phyloP scores from a whole-genome alignment of 352 stramenopile genomes.

The Phytophthora pinifolia region DNA sequence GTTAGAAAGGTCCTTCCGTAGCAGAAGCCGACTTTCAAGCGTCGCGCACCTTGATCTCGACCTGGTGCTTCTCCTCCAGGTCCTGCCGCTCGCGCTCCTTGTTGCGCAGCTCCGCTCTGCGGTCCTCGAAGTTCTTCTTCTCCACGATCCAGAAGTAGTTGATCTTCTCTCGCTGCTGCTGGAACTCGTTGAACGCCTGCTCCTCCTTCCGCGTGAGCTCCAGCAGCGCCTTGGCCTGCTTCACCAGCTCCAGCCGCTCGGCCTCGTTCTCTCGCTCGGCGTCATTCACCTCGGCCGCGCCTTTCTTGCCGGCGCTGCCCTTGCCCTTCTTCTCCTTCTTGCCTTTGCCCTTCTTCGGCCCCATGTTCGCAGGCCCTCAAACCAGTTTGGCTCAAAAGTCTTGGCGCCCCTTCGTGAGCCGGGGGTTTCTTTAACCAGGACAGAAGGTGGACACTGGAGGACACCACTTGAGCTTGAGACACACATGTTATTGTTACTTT shows the following conservation, averaged over 20 bases:
- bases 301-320: constrained; percentile 52
- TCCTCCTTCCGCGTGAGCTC: constrained; percentile 90
- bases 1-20: not conserved
- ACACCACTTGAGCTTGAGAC: constrained; percentile 5
- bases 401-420: constrained; percentile 11
- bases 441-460: constrained; percentile 1
- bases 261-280: constrained; percentile 60
- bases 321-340: constrained; percentile 55
- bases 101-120: constrained; percentile 91
- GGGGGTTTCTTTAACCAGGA: constrained; percentile 6
- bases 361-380: constrained; percentile 29
- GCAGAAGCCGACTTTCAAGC: not conserved
- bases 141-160: constrained; percentile 98
- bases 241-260: constrained; percentile 71
- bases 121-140: constrained; percentile 96
- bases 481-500: too few relatives aligned
- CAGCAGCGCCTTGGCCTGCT: constrained; percentile 73
- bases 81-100: constrained; percentile 95
- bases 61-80: constrained; percentile 94
- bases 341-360: constrained; percentile 58
- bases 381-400: too few relatives aligned
- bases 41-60: constrained; percentile 90
- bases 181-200: constrained; percentile 94
- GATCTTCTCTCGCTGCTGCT: constrained; percentile 95
- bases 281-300: constrained; percentile 49